Conservation (phyloP, 2,329 filamentous ascomycete genomes). For the Metarhizium guizhouense region DNA sequence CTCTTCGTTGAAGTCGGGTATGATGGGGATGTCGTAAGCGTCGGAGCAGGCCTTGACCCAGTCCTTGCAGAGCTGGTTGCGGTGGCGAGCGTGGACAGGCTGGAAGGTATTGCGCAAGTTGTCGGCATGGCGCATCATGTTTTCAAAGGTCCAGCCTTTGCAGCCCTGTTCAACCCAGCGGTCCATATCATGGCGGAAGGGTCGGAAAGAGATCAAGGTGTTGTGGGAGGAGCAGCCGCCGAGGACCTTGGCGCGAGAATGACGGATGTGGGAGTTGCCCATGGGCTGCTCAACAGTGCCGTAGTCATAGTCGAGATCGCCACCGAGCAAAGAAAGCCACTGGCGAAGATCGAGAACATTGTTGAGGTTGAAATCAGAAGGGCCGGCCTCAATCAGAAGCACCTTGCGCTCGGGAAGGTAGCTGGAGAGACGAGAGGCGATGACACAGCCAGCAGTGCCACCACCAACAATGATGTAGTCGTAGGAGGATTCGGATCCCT, state of each 20-base stretch:
- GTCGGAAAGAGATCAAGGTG: slow-evolving; percentile 85
- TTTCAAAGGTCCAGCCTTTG: slow-evolving; percentile 79
- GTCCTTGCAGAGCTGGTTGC: slow-evolving; percentile 85
- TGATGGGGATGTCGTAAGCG: slow-evolving; percentile 71
- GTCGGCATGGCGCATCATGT: slow-evolving; percentile 72
- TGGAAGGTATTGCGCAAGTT: slow-evolving; percentile 85
- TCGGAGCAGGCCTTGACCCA: slow-evolving; percentile 76
- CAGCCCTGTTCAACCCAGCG: slow-evolving; percentile 77
- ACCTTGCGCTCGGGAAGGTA: slow-evolving; percentile 77
- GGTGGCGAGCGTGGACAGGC: slow-evolving; percentile 74
- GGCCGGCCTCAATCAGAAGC: slow-evolving; percentile 79
- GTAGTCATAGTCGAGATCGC: slow-evolving; percentile 88
- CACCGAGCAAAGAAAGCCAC: slow-evolving; percentile 77
- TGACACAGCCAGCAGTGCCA: slow-evolving; percentile 78
- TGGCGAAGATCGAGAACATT: slow-evolving; percentile 78
- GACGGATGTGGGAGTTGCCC: slow-evolving; percentile 85
- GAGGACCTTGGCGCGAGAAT: slow-evolving; percentile 85
- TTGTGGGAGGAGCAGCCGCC: slow-evolving; percentile 93
- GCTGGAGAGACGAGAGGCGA: slow-evolving; percentile 69
- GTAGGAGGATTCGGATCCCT: slow-evolving; percentile 56
- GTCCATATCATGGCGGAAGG: slow-evolving; percentile 80
- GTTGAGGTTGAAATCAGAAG: slow-evolving; percentile 82
- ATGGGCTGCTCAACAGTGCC: slow-evolving; percentile 82
- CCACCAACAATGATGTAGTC: slow-evolving; percentile 84
- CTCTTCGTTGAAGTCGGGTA: slow-evolving; percentile 79